A percentile compares a stretch with the other conserved stretches of the same genome.
These are phyloP conservation scores for Penicillium sp. DNA, from an alignment of 2,329 filamentous ascomycete species.

Conservation along the genomic window DNA sequence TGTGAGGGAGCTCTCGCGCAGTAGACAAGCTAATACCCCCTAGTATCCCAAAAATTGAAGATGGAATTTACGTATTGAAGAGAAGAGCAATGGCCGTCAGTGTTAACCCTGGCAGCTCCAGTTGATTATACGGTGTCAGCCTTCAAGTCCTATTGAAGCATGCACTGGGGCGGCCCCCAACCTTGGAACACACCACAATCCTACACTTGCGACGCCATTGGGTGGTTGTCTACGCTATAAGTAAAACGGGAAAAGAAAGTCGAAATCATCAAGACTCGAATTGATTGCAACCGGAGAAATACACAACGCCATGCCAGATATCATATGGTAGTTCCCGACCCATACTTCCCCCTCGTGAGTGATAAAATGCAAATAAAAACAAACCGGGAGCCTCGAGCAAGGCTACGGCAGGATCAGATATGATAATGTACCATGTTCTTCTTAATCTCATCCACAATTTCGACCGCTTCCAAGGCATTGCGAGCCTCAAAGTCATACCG, in stretches of 20 bases:
- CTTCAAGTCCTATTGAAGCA: no score
- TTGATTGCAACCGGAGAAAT: neutral
- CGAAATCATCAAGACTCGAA: neutral
- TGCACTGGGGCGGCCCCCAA: neutral
- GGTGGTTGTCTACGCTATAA: no score
- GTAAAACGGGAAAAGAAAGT: neutral
- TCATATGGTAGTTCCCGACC: neutral
- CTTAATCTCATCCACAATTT: constrained; percentile 68
- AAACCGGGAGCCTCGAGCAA: neutral
- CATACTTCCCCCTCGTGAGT: neutral
- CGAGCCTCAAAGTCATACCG: constrained; percentile 69
- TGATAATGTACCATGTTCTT: constrained; percentile 58
- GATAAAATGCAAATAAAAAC: neutral
- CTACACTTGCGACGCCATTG: neutral
- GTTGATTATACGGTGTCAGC: no score
- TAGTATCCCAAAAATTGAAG: no score
- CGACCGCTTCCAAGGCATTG: constrained; percentile 60
- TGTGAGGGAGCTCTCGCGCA: neutral
- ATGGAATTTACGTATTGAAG: no score
- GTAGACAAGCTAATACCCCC: no score
- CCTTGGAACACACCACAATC: neutral
- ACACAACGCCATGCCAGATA: neutral
- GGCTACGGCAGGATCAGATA: constrained; percentile 30
- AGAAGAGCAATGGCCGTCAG: no score
- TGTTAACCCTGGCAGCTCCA: no score